Base-by-base conservation (phyloP, 257 asterid species). In the Linderniella brevidens region DNA sequence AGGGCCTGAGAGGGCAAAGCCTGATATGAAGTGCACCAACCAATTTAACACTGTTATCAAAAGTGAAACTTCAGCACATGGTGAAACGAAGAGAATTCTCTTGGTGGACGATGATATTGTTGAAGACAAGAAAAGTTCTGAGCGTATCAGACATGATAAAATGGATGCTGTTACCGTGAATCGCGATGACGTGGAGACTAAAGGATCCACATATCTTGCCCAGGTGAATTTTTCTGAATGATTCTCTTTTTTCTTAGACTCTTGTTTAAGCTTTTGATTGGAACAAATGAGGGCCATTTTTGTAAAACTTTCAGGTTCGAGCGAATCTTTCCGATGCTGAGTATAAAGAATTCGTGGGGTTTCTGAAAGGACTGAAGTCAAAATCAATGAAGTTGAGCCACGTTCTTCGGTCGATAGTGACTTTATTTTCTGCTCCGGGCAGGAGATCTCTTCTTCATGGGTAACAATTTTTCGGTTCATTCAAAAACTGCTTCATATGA, bases 381-480 rank as follows among this genome's bases (percentile, higher is more conserved):
- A 81, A 81, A 63, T 71, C 75, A 61, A 70, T 76, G 96, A 84
- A 79, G 61, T 76, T 72, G 38, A 69, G 82, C 46, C 73, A 60
- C 57, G 98, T 69, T 64, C 76, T 90, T 62, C 80, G 76, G 66
- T 90, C 94, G 32, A 78, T 90, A 47, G 74, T 81, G 37, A 74
- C 68, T 47, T 61, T 90, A 41, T 90, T 90, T 60, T 78, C 94
- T 61, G 70, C 61, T 48, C 96, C 96, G 8, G 87, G 70, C 64
- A 72, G 96, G 70, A 68, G 57, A 41, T 63, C 80, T 60, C 98
- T 88, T 60, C 90, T 81, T 64, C 82, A 76, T 40, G 78, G 96
- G 98, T 88, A 78, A 4, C 14, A 46, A 17, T 7, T 46, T n/a
- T 9, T 19, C 25, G 15, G 9, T 35, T 6, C 25, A 11, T 15